These are phyloP conservation scores for Ophiostoma triangulosporum DNA, from an alignment of 2,329 filamentous ascomycete species.

Conservation along the genomic window DNA sequence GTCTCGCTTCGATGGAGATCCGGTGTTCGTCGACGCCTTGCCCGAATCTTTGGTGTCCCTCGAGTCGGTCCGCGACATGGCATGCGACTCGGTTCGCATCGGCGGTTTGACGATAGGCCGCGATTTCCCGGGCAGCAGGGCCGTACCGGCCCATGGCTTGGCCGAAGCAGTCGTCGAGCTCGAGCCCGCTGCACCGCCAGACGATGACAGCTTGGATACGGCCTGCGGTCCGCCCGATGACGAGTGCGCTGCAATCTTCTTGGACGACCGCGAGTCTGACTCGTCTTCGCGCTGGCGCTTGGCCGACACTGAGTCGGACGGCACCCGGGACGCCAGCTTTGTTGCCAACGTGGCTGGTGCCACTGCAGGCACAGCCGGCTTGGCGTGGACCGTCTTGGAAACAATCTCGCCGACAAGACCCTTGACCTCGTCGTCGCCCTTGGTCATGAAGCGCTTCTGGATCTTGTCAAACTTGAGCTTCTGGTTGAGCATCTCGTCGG, in stretches of 20 bases:
- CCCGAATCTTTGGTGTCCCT: neutral
- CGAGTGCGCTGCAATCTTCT: constrained; percentile 25
- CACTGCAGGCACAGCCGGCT: neutral
- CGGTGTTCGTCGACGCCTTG: neutral
- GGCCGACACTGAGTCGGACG: constrained; percentile 15
- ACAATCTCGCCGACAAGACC: constrained; percentile 37
- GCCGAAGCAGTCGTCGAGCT: constrained; percentile 15
- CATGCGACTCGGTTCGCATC: constrained; percentile 1
- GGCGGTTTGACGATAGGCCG: constrained; percentile 29
- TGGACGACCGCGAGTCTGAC: constrained; percentile 22
- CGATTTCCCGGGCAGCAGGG: constrained; percentile 33
- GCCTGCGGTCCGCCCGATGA: constrained; percentile 15
- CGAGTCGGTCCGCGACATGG: neutral
- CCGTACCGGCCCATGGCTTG: constrained; percentile 20
- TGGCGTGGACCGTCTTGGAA: constrained; percentile 29
- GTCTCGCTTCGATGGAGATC: constrained; percentile 3
- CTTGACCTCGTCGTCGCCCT: constrained; percentile 51
- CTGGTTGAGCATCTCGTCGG: constrained; percentile 43
- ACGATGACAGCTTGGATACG: constrained; percentile 6
- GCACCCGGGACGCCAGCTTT: constrained; percentile 10
- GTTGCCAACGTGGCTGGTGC: constrained; percentile 1
- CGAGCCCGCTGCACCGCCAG: constrained; percentile 18
- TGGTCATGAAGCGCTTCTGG: constrained; percentile 48
- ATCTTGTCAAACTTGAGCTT: constrained; percentile 54
- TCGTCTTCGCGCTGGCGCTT: constrained; percentile 30